phyloP scores from a whole-genome alignment of 2,329 filamentous ascomycete species.

The Clonostachys solani region DNA sequence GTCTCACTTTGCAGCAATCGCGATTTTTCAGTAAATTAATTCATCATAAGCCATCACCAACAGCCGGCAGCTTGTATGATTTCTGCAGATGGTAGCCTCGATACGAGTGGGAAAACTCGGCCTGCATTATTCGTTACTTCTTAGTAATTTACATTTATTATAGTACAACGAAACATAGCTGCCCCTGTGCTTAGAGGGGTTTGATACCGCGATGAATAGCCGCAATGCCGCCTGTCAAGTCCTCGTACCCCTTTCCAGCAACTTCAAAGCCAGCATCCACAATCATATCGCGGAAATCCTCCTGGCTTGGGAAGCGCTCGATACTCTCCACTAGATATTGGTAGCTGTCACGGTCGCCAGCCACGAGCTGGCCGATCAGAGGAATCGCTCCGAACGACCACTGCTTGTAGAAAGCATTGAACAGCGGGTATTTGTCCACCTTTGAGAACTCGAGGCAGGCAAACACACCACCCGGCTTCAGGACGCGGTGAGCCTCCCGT shows the following conservation, averaged over 20 bases:
- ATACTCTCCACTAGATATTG: conserved; percentile 99
- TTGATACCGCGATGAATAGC: conserved; percentile 98
- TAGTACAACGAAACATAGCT: background rate
- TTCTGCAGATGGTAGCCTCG: too few relatives aligned
- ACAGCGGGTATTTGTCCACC: conserved; percentile 66
- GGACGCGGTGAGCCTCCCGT: conserved; percentile 77
- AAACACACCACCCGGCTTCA: conserved; percentile 93
- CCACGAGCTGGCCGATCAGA: conserved; percentile 90
- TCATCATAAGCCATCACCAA: background rate
- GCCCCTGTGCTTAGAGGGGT: conserved; percentile 37
- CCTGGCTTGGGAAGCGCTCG: conserved; percentile 84
- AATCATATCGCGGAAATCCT: conserved; percentile 81
- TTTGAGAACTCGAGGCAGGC: conserved; percentile 95
- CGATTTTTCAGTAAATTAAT: too few relatives aligned
- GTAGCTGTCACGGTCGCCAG: conserved; percentile 91
- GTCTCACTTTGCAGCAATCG: too few relatives aligned
- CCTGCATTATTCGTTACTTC: too few relatives aligned
- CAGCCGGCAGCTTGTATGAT: background rate
- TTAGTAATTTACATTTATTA: background rate
- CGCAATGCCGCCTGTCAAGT: conserved; percentile 87
- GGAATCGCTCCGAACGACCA: conserved; percentile 97
- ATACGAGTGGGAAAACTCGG: too few relatives aligned
- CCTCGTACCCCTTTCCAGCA: conserved; percentile 79
- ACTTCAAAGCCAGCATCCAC: conserved; percentile 79
- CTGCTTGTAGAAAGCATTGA: conserved; percentile 86